Base-by-base conservation (phyloP, 345 rosid genomes). In the Arabis hirsuta region DNA sequence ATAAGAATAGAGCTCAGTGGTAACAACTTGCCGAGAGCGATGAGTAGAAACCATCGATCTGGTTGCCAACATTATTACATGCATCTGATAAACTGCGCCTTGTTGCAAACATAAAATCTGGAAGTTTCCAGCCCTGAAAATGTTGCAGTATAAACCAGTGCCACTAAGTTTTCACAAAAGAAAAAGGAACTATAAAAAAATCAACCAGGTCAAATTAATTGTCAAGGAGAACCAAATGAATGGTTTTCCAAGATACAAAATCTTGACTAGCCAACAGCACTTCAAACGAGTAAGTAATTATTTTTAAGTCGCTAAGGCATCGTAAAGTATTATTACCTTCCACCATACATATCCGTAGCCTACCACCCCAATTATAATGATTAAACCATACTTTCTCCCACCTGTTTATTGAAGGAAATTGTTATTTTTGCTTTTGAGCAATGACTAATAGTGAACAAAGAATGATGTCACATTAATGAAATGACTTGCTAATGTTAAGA, bases 51-150 rank as follows among this genome's bases (percentile, higher is more conserved):
- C 71, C 84, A 61, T 90, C 96, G 61, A 95, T 92, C 67, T 87
- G 90, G 67, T 81, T 85, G 74, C 87, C 93, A 55, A 95, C 78
- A 63, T 83, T 73, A 65, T 81, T 78, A 71, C 96, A 82, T 65
- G 99, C 96, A 71, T 91, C 99, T 72, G 90, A 83, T 72, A 95
- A 81, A 73, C 94, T 78, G 51, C 94, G 94, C 71, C 87, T 88
- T 3, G 99, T 90, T 4, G 96, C 98, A 84, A 95, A 95, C 96
- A 85, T 91, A 84, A 95, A 71, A 82, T 95, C 94, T 45, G 96
- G 91, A 86, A 95, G 90, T 59, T 87, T 88, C 92, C 92, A 95
- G 2, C 99, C 99, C 98, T 95, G 80, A 51, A 56, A 74, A 42
- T 29, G 63, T 66, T 71, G 42, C 57, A 68, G 52, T 61, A n/a